Base-by-base conservation (phyloP, 2,329 filamentous ascomycete genomes). In the Ophiocordyceps camponoti-leonardi region DNA sequence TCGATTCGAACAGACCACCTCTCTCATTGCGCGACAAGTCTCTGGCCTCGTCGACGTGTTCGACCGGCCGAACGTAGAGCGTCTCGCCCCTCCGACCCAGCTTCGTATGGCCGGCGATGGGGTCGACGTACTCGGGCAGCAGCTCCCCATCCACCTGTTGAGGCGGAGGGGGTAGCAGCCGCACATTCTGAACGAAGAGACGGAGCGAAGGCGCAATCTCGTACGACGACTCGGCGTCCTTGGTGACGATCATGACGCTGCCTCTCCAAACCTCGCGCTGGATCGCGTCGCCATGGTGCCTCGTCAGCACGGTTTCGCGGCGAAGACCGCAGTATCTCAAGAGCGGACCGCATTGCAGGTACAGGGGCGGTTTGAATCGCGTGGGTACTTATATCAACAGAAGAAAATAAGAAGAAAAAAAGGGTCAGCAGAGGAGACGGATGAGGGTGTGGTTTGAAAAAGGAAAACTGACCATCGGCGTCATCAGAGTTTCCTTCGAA, bases 201-300 rank as follows among this genome's bases (percentile, higher is more conserved):
- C 88, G 76, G 51, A 98, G 66, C 0, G 75, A 84, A 4, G 92
- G 92, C 0, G 74, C 74, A 43, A 86, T 79, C 41, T 80, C 76
- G 56, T 95, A 94, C 1, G 82, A 83, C 2, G 90, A 96, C 39
- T 82, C 75, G 2, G 77, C 73, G 56, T 98, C 90, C 45, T 79
- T 73, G 0, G 92, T 96, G 20, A 98, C 87, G 54, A 98, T 94
- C 86, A 98, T 87, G 47, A 96, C 73, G 49, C 79, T 93, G 6
- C 92, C 92, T 59, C 88, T 78, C 92, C 92, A 98, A 19, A 90
- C 79, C 54, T 94, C 86, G 44, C 78, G 75, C 41, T 86, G 79
- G 0, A 56, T 45, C 13, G 56, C 52, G 13, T 42, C 37, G 8
- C 44, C 44, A 14, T 26, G 39, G 14, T 56, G 43, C 44, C 57